Percentiles rank a stretch among this genome's conserved stretches.
These are phyloP conservation scores for Amaranthus cruentus DNA, from an alignment of 148 eudicot genomes.

Conservation along the genomic window DNA sequence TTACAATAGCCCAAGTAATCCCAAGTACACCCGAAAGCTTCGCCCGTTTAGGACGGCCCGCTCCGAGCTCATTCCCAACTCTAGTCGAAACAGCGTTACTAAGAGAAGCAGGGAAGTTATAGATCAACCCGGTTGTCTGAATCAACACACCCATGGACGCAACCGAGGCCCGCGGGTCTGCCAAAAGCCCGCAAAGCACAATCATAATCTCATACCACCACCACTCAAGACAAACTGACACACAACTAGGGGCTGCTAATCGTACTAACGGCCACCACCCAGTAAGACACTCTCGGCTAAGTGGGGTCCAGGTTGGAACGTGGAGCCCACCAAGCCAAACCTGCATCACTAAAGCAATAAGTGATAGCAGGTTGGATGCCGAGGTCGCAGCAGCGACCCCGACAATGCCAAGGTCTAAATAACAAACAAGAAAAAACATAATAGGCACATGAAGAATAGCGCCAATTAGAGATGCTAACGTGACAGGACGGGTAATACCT, in stretches of 20 bases:
- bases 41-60: conserved; percentile 49
- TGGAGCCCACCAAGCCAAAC: conserved; percentile 49
- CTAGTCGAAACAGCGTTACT: conserved; percentile 74
- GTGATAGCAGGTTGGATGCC: conserved; percentile 43
- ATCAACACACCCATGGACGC: conserved; percentile 80
- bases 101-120: conserved; percentile 65
- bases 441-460: conserved; percentile 50
- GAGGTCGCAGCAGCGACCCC: conserved; percentile 72
- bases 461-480: conserved; percentile 55
- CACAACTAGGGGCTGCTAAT: conserved; percentile 74
- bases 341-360: conserved; percentile 36
- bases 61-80: conserved; percentile 78
- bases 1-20: conserved; percentile 34
- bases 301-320: conserved; percentile 53
- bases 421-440: conserved; percentile 30
- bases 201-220: conserved; percentile 99
- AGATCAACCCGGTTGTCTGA: conserved; percentile 72
- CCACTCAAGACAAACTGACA: conserved; percentile 79
- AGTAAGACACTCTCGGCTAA: conserved; percentile 48
- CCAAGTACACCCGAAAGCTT: conserved; percentile 41
- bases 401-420: conserved; percentile 44
- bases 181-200: conserved; percentile 62
- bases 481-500: conserved; percentile 69
- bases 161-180: conserved; percentile 61
- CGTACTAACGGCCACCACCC: conserved; percentile 61